Conservation (phyloP, 1,284 basidiomycete genomes). For the Leccinum pachyderme region DNA sequence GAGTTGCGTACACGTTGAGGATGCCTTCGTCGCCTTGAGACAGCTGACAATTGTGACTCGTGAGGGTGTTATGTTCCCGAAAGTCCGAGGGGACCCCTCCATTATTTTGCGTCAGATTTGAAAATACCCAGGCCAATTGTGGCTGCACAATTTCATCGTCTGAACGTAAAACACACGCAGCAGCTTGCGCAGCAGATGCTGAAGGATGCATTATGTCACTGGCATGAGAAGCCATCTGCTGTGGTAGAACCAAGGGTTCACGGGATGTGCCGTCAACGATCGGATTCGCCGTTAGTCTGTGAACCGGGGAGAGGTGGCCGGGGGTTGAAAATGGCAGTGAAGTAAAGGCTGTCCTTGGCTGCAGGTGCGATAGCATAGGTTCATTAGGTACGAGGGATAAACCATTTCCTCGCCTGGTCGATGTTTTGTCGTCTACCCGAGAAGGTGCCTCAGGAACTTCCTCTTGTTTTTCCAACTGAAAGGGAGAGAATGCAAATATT, state of each 20-base stretch:
- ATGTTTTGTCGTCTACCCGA: neutral
- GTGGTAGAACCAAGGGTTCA: constrained; percentile 6
- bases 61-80: constrained; percentile 4
- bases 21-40: constrained; percentile 5
- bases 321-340: constrained; percentile 30
- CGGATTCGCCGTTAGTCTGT: neutral
- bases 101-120: constrained; percentile 10
- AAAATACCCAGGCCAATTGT: constrained; percentile 8
- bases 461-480: constrained; percentile 17
- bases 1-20: constrained; percentile 30
- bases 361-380: neutral
- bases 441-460: constrained; percentile 3
- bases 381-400: constrained; percentile 1
- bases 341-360: neutral
- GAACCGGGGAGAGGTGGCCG: constrained; percentile 20
- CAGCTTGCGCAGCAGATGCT: constrained; percentile 6
- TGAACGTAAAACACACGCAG: constrained; percentile 20
- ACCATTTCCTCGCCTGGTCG: constrained; percentile 1
- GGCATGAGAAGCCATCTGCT: constrained; percentile 10
- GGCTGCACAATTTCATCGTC: constrained; percentile 8
- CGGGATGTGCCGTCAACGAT: constrained; percentile 1
- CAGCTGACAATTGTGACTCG: constrained; percentile 2
- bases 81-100: constrained; percentile 17
- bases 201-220: constrained; percentile 12
- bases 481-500: constrained; percentile 33